Evolutionary conservation across 2,329 filamentous ascomycete species (phyloP).

Genomic region (Xylaria sp.): DNA sequence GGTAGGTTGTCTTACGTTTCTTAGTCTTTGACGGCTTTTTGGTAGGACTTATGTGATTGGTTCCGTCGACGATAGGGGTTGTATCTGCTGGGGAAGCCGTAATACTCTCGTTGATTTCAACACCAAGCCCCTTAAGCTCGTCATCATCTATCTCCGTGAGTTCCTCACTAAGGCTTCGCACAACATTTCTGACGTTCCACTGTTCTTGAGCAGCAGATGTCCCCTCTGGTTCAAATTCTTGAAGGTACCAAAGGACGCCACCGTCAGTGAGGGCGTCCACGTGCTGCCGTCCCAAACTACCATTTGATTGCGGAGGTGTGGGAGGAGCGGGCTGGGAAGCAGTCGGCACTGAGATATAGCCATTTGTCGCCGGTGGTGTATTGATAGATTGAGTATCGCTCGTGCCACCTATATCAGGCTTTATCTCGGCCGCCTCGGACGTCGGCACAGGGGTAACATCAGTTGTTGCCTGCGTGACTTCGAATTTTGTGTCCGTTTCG

Average conservation of each 20-base stretch:
- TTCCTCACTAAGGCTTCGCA: constrained; percentile 79
- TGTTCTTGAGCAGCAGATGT: constrained; percentile 83
- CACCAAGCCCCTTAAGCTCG: constrained; percentile 77
- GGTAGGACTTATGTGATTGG: constrained; percentile 40
- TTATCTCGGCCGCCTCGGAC: constrained; percentile 41
- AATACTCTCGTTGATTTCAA: constrained; percentile 64
- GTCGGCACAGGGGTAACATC: constrained; percentile 17
- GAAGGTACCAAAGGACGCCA: constrained; percentile 89
- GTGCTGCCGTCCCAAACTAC: constrained; percentile 62
- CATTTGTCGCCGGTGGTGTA: constrained; percentile 62
- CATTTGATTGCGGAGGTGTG: constrained; percentile 75
- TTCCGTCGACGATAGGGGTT: constrained; percentile 40
- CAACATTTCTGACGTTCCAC: constrained; percentile 77
- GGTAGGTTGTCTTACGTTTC: constrained; percentile 46
- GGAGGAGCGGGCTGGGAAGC: constrained; percentile 62
- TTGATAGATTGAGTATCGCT: constrained; percentile 52
- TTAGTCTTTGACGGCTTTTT: constrained; percentile 46
- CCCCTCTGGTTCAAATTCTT: constrained; percentile 80
- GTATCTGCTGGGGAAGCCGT: constrained; percentile 53
- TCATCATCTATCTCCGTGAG: constrained; percentile 93
- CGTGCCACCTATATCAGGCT: constrained; percentile 44
- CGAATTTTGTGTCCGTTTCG: constrained; percentile 46
- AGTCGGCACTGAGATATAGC: constrained; percentile 54
- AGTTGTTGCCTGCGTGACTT: constrained; percentile 45
- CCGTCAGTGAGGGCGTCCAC: constrained; percentile 71